These are phyloP conservation scores for Geranomyces variabilis DNA, from an alignment of 192 early-diverging fungal species.

Conservation along the genomic window DNA sequence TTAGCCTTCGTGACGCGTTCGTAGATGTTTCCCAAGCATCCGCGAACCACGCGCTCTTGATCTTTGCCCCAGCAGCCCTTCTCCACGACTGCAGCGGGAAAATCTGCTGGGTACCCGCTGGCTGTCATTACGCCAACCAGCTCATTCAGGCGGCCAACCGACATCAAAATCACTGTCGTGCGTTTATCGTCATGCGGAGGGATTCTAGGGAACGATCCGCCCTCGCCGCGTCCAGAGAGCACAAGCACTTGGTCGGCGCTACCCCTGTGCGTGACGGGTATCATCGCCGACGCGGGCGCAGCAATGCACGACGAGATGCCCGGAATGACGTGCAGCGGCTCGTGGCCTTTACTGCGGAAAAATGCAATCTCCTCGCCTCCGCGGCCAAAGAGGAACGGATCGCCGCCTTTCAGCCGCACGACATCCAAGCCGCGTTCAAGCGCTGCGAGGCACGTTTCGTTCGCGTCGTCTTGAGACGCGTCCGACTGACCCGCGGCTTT, in stretches of 20 bases:
- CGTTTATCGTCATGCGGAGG: conserved; percentile 68
- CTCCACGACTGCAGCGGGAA: conserved; percentile 83
- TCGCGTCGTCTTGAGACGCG: conserved; percentile 75
- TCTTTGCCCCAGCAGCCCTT: conserved; percentile 64
- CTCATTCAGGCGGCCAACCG: conserved; percentile 70
- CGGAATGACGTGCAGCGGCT: conserved; percentile 64
- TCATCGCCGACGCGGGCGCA: conserved; percentile 70
- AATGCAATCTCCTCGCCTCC: conserved; percentile 86
- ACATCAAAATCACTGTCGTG: conserved; percentile 86
- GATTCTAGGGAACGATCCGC: conserved; percentile 73
- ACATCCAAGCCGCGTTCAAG: conserved; percentile 68
- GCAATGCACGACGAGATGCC: conserved; percentile 81
- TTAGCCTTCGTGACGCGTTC: conserved; percentile 58
- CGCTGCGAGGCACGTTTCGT: conserved; percentile 74
- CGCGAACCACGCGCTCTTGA: conserved; percentile 68
- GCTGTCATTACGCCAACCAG: conserved; percentile 65
- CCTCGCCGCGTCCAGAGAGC: conserved; percentile 77
- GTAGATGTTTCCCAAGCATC: conserved; percentile 66
- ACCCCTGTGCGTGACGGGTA: conserved; percentile 90
- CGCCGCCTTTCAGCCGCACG: conserved; percentile 89
- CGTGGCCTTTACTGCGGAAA: conserved; percentile 72
- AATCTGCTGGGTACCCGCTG: conserved; percentile 62
- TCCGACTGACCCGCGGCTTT: conserved; percentile 73
- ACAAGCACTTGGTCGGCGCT: conserved; percentile 84
- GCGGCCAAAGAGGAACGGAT: conserved; percentile 90